Evolutionary conservation across 371 early-diverging fungal species (phyloP).

Genomic region (Globomyces sp.): DNA sequence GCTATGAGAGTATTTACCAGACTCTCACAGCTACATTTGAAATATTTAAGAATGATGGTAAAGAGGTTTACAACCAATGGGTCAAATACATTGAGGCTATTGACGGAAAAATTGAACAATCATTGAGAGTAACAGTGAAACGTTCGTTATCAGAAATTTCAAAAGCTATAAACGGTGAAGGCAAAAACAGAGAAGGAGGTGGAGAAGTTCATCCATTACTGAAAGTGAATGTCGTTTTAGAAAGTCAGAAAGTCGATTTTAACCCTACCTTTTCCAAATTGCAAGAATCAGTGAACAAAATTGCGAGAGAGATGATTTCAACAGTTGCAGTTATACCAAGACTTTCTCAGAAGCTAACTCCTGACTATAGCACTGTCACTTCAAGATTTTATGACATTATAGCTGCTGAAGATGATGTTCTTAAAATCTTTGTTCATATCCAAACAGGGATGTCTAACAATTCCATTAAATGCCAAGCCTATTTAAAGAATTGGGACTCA

Average conservation of each 20-base stretch:
- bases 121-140: slow-evolving; percentile 48
- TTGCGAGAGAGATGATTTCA: slow-evolving; percentile 53
- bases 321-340: slow-evolving; percentile 43
- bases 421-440: slow-evolving; percentile 51
- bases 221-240: slow-evolving; percentile 58
- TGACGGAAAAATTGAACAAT: slow-evolving; percentile 53
- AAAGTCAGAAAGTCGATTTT: slow-evolving; percentile 54
- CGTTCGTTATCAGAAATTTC: slow-evolving; percentile 52
- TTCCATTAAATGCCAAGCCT: slow-evolving; percentile 50
- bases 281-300: slow-evolving; percentile 51
- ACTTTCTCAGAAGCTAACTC: slow-evolving; percentile 28
- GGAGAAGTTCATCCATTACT: slow-evolving; percentile 58
- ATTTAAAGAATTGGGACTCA: slow-evolving; percentile 57
- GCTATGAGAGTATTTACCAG: slow-evolving; percentile 43
- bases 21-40: slow-evolving; percentile 45
- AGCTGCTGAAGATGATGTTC: slow-evolving; percentile 51
- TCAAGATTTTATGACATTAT: slow-evolving; percentile 43
- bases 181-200: slow-evolving; percentile 45
- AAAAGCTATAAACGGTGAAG: slow-evolving; percentile 58
- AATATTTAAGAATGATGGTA: slow-evolving; percentile 51
- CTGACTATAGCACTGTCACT: slow-evolving; percentile 23
- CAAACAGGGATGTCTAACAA: slow-evolving; percentile 57
- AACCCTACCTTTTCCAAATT: slow-evolving; percentile 45
- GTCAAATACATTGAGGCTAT: slow-evolving; percentile 45
- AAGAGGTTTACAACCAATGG: slow-evolving; percentile 52